phyloP scores from a whole-genome alignment of 148 eudicot genomes.

The Pouteria glomerata region DNA sequence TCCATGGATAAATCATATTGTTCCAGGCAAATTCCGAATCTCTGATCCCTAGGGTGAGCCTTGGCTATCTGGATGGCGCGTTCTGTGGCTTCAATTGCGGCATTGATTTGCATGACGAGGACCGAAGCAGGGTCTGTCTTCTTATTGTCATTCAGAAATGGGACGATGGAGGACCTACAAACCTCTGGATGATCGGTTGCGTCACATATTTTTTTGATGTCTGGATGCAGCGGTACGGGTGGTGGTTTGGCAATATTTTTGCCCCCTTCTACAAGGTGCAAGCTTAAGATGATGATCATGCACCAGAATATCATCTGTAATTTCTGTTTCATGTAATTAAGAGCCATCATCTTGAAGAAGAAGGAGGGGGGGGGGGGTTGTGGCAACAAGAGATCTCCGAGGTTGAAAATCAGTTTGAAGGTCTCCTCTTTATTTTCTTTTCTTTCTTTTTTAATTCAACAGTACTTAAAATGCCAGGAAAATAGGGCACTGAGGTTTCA shows the following conservation, averaged over 20 bases:
- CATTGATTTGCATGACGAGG: conserved; percentile 1
- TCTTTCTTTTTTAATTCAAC: no score
- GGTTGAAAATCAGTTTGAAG: no score
- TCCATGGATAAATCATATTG: neutral
- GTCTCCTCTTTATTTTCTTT: no score
- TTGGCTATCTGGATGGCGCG: neutral
- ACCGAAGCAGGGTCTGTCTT: neutral
- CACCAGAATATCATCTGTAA: no score
- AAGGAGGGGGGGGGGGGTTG: no score
- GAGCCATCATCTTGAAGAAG: neutral
- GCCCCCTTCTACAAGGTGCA: no score
- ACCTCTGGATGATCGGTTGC: neutral
- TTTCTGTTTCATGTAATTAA: no score
- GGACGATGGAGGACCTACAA: neutral
- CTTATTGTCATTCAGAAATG: conserved; percentile 1
- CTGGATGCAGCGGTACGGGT: neutral
- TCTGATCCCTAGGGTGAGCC: neutral
- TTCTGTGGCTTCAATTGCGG: neutral
- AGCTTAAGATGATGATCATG: no score
- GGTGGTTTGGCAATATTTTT: no score
- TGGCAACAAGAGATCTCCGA: no score
- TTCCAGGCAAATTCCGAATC: conserved; percentile 4
- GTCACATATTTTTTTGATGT: neutral
- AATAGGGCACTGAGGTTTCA: no score
- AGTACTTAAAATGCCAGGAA: no score